These are phyloP conservation scores for Fusarium zealandicum DNA, from an alignment of 2,329 filamentous ascomycete species.

Conservation along the genomic window DNA sequence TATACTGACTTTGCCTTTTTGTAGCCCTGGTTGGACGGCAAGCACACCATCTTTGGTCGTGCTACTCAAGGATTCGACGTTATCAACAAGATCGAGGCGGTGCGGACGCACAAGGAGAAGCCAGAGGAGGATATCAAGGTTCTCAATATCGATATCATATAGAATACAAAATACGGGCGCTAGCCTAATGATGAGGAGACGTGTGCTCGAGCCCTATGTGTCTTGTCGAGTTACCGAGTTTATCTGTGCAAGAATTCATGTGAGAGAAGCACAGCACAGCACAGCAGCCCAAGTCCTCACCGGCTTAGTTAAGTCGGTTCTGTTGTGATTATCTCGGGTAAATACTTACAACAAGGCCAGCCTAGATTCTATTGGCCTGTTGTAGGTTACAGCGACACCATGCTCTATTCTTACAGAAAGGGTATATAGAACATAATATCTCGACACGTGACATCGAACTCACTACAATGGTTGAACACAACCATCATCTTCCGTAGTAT, in stretches of 20 bases:
- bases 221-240: too few species aligned
- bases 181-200: background rate
- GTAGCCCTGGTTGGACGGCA: constrained; percentile 89
- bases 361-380: too few species aligned
- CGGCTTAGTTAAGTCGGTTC: too few species aligned
- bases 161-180: constrained; percentile 30
- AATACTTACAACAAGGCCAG: too few species aligned
- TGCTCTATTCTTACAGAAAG: too few species aligned
- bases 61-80: constrained; percentile 92
- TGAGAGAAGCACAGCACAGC: too few species aligned
- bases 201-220: background rate
- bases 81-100: constrained; percentile 94
- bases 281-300: too few species aligned
- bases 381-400: too few species aligned
- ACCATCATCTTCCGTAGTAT: constrained; percentile 29
- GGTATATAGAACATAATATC: background rate
- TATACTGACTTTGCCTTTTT: constrained; percentile 38
- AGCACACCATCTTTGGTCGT: constrained; percentile 95
- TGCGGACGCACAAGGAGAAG: constrained; percentile 86
- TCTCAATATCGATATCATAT: constrained; percentile 77
- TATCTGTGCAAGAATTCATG: too few species aligned
- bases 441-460: background rate
- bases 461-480: constrained; percentile 11
- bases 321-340: too few species aligned
- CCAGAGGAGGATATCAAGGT: constrained; percentile 98